phyloP scores from a whole-genome alignment of 2,329 filamentous ascomycete species.

The Leptographium galeiforme region DNA sequence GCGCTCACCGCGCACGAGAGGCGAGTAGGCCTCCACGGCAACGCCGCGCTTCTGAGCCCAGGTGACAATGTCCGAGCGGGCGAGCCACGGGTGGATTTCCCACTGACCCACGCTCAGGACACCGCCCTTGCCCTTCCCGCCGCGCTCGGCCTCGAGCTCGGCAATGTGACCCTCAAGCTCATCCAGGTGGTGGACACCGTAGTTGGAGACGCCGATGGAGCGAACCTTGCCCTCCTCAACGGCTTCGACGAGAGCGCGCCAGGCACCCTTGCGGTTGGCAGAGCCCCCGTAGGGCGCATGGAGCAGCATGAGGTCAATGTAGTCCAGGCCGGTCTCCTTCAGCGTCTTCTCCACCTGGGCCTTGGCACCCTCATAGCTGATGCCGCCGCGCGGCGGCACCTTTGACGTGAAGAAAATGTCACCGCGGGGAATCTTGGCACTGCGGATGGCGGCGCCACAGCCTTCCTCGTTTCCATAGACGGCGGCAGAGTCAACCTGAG shows the following conservation, averaged over 20 bases:
- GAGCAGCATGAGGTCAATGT: slow-evolving; percentile 54
- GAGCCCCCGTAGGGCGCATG: slow-evolving; percentile 48
- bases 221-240: slow-evolving; percentile 48
- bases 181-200: slow-evolving; percentile 48
- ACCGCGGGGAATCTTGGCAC: slow-evolving; percentile 35
- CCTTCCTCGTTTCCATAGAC: slow-evolving; percentile 50
- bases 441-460: slow-evolving; percentile 44
- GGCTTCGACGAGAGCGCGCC: slow-evolving; percentile 50
- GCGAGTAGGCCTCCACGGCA: slow-evolving; percentile 50
- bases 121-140: slow-evolving; percentile 52
- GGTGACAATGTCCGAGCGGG: slow-evolving; percentile 61
- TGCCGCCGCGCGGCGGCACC: slow-evolving; percentile 28
- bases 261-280: slow-evolving; percentile 41
- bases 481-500: slow-evolving; percentile 46
- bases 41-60: slow-evolving; percentile 58
- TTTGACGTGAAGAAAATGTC: slow-evolving; percentile 51
- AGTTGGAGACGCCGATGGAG: slow-evolving; percentile 52
- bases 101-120: slow-evolving; percentile 75
- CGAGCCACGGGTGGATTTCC: slow-evolving; percentile 82
- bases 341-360: slow-evolving; percentile 51
- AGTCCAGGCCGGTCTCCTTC: slow-evolving; percentile 45
- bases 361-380: slow-evolving; percentile 50
- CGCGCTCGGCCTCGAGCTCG: slow-evolving; percentile 47
- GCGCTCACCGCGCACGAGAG: slow-evolving; percentile 53
- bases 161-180: slow-evolving; percentile 43